Evolutionary conservation across 1,139 yeast genomes (phyloP), one percentile per base, ranked within the genome.

Genomic region (Candida pseudoviswanathii): DNA sequence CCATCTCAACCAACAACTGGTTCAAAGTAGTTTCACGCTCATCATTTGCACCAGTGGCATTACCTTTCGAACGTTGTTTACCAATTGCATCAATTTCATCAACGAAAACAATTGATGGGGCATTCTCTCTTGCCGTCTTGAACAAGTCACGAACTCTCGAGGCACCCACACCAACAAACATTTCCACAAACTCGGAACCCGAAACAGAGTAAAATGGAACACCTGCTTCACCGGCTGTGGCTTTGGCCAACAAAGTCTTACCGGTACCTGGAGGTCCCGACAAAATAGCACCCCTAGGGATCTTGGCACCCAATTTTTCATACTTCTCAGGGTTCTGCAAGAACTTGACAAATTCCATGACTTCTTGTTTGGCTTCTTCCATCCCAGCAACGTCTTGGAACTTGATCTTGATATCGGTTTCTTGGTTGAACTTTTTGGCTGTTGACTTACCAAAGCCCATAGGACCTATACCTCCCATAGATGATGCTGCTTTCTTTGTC

Each of bases 241-340:
- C 99, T 67, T 89, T 92, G n/a, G 99, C 99, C 51, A 94, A 75
- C 55, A 94, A 75, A 0, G 99, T 94, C 68, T 94, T 94, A 85
- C 99, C 99, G 5, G 99, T 94, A 77, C 99, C 99, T 45, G 99
- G 99, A n/a, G 98, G 97, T 52, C 99, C 99, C 10, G 96, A 89
- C 52, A 95, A 75, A 56, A 94, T 90, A 9, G 99, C 99, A 61
- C 99, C 99, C 65, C 98, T 84, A 45, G 99, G 99, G 56, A 94
- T 95, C 68, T 92, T 90, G 16, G 98, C 99, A 41, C 99, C 99
- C 47, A 94, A 75, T 55, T 82, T 84, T 65, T 92, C 97, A 66
- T 91, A 94, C 65, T 90, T 91, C 46, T 78, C 78, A 9, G 99
- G 99, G 58, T 91, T 82, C 66, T 91, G 89, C 67, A 94, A 79